A percentile compares a stretch with the other conserved stretches of the same genome.
These are phyloP conservation scores for Deuterostichococcus epilithicus DNA, from an alignment of 139 green algal species.

Conservation along the genomic window DNA sequence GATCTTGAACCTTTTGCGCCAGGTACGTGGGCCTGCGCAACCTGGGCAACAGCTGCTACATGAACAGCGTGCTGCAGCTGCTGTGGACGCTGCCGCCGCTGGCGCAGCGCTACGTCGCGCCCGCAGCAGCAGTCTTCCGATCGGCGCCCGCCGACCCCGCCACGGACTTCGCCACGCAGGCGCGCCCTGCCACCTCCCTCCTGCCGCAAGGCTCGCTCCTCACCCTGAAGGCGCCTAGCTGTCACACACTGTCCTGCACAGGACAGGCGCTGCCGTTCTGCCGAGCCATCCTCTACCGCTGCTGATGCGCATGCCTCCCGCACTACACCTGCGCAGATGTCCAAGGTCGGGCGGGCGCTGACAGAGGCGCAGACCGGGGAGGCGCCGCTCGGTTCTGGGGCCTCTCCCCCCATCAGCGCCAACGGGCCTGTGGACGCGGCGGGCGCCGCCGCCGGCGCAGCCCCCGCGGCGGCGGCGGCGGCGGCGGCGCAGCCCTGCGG, in stretches of 20 bases:
- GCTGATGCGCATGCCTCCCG: neutral
- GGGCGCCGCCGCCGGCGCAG: conserved; percentile 4
- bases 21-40: conserved; percentile 88
- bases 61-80: conserved; percentile 86
- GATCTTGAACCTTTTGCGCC: neutral
- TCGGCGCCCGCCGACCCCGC: conserved; percentile 45
- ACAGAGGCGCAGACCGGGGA: conserved; percentile 48
- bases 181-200: too few relatives aligned
- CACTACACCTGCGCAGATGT: conserved; percentile 36
- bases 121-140: conserved; percentile 41
- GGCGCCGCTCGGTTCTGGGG: neutral
- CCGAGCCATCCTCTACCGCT: neutral
- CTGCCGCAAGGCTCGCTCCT: too few relatives aligned
- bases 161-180: conserved; percentile 72
- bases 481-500: conserved; percentile 21
- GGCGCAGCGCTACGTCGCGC: conserved; percentile 51
- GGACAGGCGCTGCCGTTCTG: too few relatives aligned
- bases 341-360: conserved; percentile 73
- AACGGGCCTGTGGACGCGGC: conserved; percentile 5
- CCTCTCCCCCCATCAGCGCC: neutral
- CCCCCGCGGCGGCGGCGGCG: conserved; percentile 6
- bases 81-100: conserved; percentile 77
- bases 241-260: too few relatives aligned
- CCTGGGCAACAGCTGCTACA: conserved; percentile 97
- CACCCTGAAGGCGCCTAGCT: too few relatives aligned